Evolutionary conservation across 2,329 filamentous ascomycete species (phyloP).

Genomic region (Cercospora sp.): DNA sequence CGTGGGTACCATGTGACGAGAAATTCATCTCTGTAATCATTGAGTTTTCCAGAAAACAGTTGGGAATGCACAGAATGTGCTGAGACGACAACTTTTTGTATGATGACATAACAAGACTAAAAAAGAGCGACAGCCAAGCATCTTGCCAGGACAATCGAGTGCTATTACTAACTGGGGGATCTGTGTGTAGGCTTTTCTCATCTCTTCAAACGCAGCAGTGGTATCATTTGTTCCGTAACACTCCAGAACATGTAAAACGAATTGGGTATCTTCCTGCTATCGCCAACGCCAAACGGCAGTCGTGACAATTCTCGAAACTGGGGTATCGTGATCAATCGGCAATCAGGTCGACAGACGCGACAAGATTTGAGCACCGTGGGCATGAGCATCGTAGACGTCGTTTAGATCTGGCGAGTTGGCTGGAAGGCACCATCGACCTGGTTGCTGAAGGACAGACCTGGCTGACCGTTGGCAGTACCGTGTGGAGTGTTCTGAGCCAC

Average conservation of each 20-base stretch:
- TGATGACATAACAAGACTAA: not conserved
- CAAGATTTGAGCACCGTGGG: not conserved
- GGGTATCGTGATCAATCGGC: conserved; percentile 9
- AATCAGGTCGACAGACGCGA: conserved; percentile 15
- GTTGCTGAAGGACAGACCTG: conserved; percentile 21
- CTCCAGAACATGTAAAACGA: conserved; percentile 25
- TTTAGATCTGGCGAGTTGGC: conserved; percentile 38
- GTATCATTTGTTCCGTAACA: conserved; percentile 31
- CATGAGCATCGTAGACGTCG: conserved; percentile 1
- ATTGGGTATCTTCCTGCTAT: conserved; percentile 28
- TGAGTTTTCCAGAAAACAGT: not conserved
- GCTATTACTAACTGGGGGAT: conserved; percentile 5
- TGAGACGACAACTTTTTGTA: not conserved
- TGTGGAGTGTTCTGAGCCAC: conserved; percentile 5
- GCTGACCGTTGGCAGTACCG: not conserved
- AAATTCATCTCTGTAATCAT: not conserved
- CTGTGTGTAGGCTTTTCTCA: not conserved
- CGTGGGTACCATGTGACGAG: not conserved
- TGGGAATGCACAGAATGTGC: not conserved
- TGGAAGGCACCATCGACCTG: conserved; percentile 41
- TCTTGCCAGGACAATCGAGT: not conserved
- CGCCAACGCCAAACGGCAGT: conserved; percentile 28
- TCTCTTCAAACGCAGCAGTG: conserved; percentile 27
- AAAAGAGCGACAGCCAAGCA: not conserved
- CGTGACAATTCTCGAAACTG: conserved; percentile 17